These are phyloP conservation scores for Pseudocercospora macadamiae DNA, from an alignment of 2,329 filamentous ascomycete species.

Conservation along the genomic window DNA sequence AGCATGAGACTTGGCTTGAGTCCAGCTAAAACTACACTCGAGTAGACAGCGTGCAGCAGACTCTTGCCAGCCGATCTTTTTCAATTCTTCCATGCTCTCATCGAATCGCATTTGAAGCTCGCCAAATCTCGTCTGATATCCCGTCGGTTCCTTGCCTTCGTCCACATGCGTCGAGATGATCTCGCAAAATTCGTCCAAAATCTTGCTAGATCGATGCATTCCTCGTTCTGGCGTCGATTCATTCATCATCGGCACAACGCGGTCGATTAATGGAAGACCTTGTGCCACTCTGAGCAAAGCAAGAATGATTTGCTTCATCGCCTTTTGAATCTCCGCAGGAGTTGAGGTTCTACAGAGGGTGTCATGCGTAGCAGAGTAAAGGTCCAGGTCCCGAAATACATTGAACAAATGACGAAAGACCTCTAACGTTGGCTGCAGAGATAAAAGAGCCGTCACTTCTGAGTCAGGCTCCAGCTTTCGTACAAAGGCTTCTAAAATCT, in stretches of 20 bases:
- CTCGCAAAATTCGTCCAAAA: background rate
- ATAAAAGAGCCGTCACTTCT: background rate
- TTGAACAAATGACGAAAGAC: background rate
- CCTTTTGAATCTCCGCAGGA: too few relatives aligned
- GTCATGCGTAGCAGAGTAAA: background rate
- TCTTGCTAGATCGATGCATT: background rate
- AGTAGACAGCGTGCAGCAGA: background rate
- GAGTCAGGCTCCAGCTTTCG: background rate
- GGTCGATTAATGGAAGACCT: too few relatives aligned
- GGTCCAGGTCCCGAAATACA: background rate
- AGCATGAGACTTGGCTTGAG: background rate
- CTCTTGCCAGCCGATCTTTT: background rate
- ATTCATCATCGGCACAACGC: too few relatives aligned
- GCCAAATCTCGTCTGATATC: too few relatives aligned
- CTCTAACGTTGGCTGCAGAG: background rate
- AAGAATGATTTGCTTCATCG: background rate
- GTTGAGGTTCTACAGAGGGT: too few relatives aligned
- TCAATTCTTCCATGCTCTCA: background rate
- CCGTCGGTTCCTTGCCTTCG: too few relatives aligned
- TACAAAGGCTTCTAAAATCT: too few relatives aligned
- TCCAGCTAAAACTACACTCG: background rate
- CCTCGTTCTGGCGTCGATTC: background rate
- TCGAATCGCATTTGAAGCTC: background rate
- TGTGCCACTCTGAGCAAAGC: background rate
- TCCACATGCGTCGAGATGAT: too few relatives aligned